These are phyloP conservation scores for Fusarium sarcochroum DNA, from an alignment of 2,329 filamentous ascomycete species.

Conservation along the genomic window DNA sequence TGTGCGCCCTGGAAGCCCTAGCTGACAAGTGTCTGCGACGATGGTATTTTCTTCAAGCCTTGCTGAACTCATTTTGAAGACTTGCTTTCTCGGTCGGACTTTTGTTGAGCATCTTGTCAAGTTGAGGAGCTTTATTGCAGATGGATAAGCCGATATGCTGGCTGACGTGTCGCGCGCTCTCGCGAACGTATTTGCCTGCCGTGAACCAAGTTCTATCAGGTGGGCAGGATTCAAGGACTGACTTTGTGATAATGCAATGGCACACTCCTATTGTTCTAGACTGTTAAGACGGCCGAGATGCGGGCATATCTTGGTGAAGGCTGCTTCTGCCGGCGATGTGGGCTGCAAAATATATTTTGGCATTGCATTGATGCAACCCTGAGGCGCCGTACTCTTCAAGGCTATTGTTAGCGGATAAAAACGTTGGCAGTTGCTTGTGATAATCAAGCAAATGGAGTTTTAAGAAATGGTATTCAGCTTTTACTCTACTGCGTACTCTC, in stretches of 20 bases:
- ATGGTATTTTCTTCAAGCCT: neutral
- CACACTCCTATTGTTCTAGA: neutral
- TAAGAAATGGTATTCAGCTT: neutral
- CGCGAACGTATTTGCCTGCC: neutral
- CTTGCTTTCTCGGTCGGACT: neutral
- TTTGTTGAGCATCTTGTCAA: neutral
- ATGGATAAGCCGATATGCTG: neutral
- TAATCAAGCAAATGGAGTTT: neutral
- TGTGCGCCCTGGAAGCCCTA: neutral
- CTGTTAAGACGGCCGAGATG: neutral
- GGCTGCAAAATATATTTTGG: neutral
- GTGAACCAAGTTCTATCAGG: neutral
- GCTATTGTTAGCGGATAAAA: neutral
- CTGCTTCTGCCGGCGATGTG: neutral
- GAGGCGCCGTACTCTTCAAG: neutral
- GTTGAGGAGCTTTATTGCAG: neutral
- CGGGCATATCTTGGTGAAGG: neutral
- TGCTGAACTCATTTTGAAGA: neutral
- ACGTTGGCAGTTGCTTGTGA: neutral
- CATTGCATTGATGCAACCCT: neutral
- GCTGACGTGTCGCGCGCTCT: neutral
- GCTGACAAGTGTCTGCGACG: neutral
- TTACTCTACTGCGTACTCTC: neutral
- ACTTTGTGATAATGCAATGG: neutral
- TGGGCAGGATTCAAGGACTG: neutral